Evolutionary conservation across 306 rosid genomes (phyloP).

Genomic region (Prunus salicina): DNA sequence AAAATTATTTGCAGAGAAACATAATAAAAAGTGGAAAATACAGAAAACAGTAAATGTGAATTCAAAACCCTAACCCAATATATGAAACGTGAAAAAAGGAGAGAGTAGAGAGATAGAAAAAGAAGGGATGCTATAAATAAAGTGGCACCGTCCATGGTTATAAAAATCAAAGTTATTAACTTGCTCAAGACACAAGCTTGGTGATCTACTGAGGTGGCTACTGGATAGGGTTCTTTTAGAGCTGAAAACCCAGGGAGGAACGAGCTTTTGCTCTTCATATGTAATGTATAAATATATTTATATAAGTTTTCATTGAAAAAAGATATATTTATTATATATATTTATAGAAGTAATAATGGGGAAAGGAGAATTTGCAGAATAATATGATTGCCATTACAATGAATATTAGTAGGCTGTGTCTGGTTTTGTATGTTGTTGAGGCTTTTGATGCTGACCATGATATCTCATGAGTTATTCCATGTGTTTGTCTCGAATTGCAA

Average conservation of each 20-base stretch:
- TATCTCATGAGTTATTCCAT: constrained; percentile 7
- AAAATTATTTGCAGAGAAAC: not conserved
- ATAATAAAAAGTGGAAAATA: too few species aligned
- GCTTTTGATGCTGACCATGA: constrained; percentile 10
- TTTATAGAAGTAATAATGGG: constrained; percentile 15
- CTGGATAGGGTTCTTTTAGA: not conserved
- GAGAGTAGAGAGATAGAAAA: not conserved
- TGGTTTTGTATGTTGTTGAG: constrained; percentile 1
- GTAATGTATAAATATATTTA: not conserved
- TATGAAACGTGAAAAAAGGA: too few species aligned
- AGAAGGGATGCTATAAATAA: not conserved
- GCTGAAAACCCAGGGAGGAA: not conserved
- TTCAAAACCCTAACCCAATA: too few species aligned
- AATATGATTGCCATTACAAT: not conserved
- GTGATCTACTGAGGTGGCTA: not conserved
- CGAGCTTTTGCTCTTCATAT: not conserved
- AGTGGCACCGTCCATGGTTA: constrained; percentile 14
- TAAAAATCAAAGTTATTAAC: constrained; percentile 3
- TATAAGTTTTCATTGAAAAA: too few species aligned
- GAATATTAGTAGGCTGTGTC: not conserved
- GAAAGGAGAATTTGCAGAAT: not conserved
- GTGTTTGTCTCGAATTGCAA: not conserved
- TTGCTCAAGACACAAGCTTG: not conserved
- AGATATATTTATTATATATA: not conserved
- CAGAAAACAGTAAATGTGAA: not conserved